Percentiles rank a stretch among this genome's conserved stretches.
phyloP scores from a whole-genome alignment of 2,329 filamentous ascomycete species.

The Stagonosporopsis rhizophila region DNA sequence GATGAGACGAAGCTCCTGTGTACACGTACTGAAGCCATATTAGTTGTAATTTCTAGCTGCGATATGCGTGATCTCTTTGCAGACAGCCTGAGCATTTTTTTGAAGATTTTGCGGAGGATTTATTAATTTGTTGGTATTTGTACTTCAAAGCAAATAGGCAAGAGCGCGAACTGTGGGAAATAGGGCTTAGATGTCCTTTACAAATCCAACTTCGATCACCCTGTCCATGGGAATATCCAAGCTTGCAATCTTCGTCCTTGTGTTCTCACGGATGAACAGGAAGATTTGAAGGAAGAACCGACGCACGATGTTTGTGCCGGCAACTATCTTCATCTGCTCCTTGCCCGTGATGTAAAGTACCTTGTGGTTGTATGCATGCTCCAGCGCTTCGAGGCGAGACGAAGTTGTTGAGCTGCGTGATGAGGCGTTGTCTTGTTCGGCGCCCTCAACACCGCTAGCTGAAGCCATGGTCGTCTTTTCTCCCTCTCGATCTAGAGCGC shows the following conservation, averaged over 20 bases:
- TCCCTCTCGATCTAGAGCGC: conserved; percentile 38
- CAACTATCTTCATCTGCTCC: conserved; percentile 49
- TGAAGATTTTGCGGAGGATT: too few species aligned
- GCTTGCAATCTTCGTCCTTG: conserved; percentile 70
- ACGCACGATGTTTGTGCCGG: conserved; percentile 53
- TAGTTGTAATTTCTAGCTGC: too few species aligned
- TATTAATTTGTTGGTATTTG: neutral
- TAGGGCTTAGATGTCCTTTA: conserved; percentile 65
- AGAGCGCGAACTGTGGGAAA: neutral
- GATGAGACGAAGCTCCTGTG: too few species aligned
- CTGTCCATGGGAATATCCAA: conserved; percentile 65
- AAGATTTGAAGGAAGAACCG: conserved; percentile 62
- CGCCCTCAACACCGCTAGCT: conserved; percentile 9
- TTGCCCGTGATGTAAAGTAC: conserved; percentile 66
- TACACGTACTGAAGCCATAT: too few species aligned
- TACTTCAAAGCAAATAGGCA: neutral
- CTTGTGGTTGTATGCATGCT: conserved; percentile 55
- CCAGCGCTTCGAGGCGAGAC: conserved; percentile 45
- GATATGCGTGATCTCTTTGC: too few species aligned
- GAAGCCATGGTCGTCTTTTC: conserved; percentile 24
- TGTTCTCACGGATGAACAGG: conserved; percentile 71
- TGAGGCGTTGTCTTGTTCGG: conserved; percentile 6
- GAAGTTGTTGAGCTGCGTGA: conserved; percentile 33
- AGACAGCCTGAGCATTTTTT: neutral
- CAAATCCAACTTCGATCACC: conserved; percentile 72